These are phyloP conservation scores for Globisporangium barbulae DNA, from an alignment of 352 stramenopile genomes.

Conservation along the genomic window DNA sequence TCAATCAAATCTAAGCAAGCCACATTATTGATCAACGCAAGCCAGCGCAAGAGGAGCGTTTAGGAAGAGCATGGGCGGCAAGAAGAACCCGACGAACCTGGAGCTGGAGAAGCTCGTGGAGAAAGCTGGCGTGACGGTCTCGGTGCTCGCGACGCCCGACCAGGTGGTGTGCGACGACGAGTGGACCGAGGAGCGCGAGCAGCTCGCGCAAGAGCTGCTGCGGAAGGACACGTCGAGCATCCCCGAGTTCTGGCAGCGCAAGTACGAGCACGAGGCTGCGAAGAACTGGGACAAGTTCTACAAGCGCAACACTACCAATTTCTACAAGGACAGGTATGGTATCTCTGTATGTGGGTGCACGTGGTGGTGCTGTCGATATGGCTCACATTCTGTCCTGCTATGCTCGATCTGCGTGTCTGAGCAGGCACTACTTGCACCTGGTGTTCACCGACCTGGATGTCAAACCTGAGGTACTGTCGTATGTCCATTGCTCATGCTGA, in stretches of 20 bases:
- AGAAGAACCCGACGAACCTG: conserved; percentile 60
- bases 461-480: conserved; percentile 30
- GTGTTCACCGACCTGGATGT: conserved; percentile 87
- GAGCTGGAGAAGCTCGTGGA: conserved; percentile 76
- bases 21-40: not conserved
- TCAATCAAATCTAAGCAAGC: not conserved
- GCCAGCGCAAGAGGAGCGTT: too few species aligned
- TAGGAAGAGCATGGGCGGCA: conserved; percentile 30
- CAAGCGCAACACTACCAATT: conserved; percentile 90
- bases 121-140: conserved; percentile 62
- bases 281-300: conserved; percentile 95
- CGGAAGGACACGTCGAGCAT: conserved; percentile 76
- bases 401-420: not conserved
- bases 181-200: conserved; percentile 80
- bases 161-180: conserved; percentile 74
- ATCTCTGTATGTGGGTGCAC: not conserved
- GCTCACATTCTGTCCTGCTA: not conserved
- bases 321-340: conserved; percentile 91
- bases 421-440: conserved; percentile 90
- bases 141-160: conserved; percentile 61
- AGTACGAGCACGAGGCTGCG: conserved; percentile 81
- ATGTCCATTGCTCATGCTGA: too few species aligned
- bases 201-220: conserved; percentile 61
- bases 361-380: not conserved
- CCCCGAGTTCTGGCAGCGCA: conserved; percentile 81